Percentiles rank a stretch among this genome's conserved stretches.
These are phyloP conservation scores for Geosmithia morbida DNA, from an alignment of 2,329 filamentous ascomycete species.

Conservation along the genomic window DNA sequence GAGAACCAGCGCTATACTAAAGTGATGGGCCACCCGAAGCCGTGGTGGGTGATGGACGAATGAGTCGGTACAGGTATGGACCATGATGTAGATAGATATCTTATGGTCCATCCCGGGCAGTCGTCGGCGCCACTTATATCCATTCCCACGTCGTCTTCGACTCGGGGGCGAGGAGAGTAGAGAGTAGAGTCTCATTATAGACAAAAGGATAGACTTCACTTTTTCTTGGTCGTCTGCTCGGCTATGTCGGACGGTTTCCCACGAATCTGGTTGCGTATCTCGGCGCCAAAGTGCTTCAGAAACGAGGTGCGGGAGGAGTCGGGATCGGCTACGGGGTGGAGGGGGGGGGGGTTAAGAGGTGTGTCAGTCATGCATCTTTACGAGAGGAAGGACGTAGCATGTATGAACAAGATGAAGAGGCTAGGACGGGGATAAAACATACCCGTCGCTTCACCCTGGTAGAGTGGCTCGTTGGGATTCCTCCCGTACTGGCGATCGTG, in stretches of 20 bases:
- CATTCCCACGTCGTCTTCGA: background rate
- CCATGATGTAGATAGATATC: no score
- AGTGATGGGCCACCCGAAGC: no score
- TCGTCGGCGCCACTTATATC: no score
- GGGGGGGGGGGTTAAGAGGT: no score
- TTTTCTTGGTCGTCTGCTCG: conserved; percentile 1
- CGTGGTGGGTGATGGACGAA: no score
- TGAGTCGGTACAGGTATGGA: no score
- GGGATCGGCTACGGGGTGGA: conserved; percentile 21
- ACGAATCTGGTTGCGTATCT: conserved; percentile 33
- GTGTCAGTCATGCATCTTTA: no score
- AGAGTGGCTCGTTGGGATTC: conserved; percentile 33
- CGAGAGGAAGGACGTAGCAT: no score
- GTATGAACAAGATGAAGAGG: background rate
- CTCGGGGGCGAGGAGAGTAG: background rate
- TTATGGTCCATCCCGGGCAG: no score
- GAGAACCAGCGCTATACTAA: no score
- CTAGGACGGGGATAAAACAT: conserved; percentile 2
- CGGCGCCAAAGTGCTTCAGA: conserved; percentile 31
- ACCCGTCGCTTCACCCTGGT: conserved; percentile 38
- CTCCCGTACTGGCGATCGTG: conserved; percentile 33
- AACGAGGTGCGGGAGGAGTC: conserved; percentile 16
- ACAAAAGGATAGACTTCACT: background rate
- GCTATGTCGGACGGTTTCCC: conserved; percentile 24
- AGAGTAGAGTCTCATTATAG: background rate